Base-by-base conservation (phyloP, 768 basidiomycete species). In the Lentinula edodes region DNA sequence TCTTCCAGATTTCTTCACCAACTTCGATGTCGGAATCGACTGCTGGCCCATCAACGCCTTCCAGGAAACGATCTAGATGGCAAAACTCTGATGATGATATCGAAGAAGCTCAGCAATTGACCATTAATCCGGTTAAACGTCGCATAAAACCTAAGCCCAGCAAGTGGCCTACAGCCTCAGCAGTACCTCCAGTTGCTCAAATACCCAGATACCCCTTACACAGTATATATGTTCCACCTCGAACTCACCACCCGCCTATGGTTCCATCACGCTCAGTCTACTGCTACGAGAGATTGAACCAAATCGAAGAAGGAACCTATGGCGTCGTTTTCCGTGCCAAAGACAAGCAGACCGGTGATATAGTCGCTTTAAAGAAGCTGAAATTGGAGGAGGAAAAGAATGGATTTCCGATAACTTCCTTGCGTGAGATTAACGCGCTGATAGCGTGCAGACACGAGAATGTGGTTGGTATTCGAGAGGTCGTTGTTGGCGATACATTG, bases 321-420 rank as follows among this genome's bases (percentile, higher is more conserved):
- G 97, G 97, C 16, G 87, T 98, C 42, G 97, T 99, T 15, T 98
- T 93, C 65, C 87, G 97, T n/a, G 97, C 97, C 20, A 81, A 86
- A 66, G 96, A 98, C 76, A 96, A 93, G 72, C 84, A 93, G 70
- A 94, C 95, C 0, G 93, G 94, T 5, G 95, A 95, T 65, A 92
- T 98, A 23, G 97, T 98, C 32, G 97, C 97, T 13, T 73, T 99
- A 68, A 99, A 99, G 78, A 98, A 95, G 73, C 81, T 99, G 61
- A 99, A 99, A 75, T 85, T 99, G 61, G 96, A 98, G 64, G 94
- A 98, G 73, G 97, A 98, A 78, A 98, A 97, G 74, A 90, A 97
- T 65, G 97, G 97, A 0, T 99, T 98, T 72, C 97, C 97, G 1
- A 98, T 98, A 64, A 99, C 97, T 1, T 93, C 93, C 15, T 75